A percentile compares a stretch with the other conserved stretches of the same genome.
Conservation (phyloP, 305 asterid species). For the Fraxinus baroniana region DNA sequence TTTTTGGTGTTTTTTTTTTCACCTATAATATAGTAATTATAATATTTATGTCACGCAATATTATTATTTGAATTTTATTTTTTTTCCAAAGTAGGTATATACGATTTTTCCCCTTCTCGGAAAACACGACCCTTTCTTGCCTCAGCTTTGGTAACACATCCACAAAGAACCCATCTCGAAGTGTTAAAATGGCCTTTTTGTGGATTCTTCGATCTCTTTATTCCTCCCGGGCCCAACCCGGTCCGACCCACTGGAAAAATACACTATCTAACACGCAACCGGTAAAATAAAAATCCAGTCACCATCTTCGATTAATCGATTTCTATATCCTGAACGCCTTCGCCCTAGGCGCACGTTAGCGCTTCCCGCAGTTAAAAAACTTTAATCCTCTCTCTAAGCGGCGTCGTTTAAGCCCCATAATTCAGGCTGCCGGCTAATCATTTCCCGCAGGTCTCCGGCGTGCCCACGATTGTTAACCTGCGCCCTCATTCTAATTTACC, state of each 20-base stretch:
- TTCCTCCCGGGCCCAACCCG: not conserved
- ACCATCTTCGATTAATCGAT: constrained; percentile 40
- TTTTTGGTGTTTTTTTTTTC: not conserved
- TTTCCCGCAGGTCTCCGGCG: constrained; percentile 33
- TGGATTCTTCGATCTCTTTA: not conserved
- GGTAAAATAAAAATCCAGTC: constrained; percentile 37
- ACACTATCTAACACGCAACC: not conserved
- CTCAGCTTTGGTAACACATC: not conserved
- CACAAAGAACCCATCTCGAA: not conserved
- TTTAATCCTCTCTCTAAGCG: constrained; percentile 28
- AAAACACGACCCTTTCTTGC: not conserved
- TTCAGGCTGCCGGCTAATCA: constrained; percentile 59
- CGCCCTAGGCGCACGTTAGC: constrained; percentile 1
- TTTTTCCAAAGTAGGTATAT: not conserved
- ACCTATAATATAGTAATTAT: not conserved
- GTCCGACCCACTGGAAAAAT: not conserved
- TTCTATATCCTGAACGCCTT: constrained; percentile 23
- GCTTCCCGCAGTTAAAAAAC: not conserved
- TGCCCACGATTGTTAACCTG: constrained; percentile 34
- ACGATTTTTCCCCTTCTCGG: not conserved
- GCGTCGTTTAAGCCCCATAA: constrained; percentile 44
- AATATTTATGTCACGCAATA: not conserved
- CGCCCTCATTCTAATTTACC: constrained; percentile 31
- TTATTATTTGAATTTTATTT: not conserved
- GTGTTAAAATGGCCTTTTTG: not conserved